Conservation (phyloP, 129 eudicot genomes). For the Oenanthe sinensis region DNA sequence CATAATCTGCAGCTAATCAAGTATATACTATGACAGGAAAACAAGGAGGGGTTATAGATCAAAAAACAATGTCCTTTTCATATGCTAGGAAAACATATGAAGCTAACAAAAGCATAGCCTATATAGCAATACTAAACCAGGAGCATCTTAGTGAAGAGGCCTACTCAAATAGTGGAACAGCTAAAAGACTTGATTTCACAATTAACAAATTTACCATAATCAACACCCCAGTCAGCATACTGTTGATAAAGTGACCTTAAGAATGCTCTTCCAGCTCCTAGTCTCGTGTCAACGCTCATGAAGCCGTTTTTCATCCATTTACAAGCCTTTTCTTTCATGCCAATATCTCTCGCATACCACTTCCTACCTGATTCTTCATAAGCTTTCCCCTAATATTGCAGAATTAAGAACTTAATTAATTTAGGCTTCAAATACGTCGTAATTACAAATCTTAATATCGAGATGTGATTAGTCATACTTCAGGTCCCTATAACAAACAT, state of each 20-base stretch:
- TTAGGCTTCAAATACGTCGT: no score
- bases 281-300: slow-evolving; percentile 74
- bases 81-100: no score
- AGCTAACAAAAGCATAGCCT: no score
- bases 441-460: no score
- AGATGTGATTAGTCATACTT: not conserved
- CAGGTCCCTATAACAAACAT: not conserved
- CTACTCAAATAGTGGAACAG: not conserved
- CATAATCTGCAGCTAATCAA: no score
- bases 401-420: no score
- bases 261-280: slow-evolving; percentile 91
- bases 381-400: slow-evolving; percentile 50
- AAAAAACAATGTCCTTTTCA: no score
- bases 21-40: no score
- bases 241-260: slow-evolving; percentile 82
- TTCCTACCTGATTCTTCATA: slow-evolving; percentile 58
- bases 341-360: slow-evolving; percentile 86
- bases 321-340: slow-evolving; percentile 61
- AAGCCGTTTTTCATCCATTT: slow-evolving; percentile 86
- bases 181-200: not conserved
- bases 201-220: slow-evolving; percentile 48
- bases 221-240: slow-evolving; percentile 89
- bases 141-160: not conserved
- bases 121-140: not conserved
- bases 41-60: no score